Conservation (phyloP, 768 basidiomycete species). For the Dacryopinax spathularia region DNA sequence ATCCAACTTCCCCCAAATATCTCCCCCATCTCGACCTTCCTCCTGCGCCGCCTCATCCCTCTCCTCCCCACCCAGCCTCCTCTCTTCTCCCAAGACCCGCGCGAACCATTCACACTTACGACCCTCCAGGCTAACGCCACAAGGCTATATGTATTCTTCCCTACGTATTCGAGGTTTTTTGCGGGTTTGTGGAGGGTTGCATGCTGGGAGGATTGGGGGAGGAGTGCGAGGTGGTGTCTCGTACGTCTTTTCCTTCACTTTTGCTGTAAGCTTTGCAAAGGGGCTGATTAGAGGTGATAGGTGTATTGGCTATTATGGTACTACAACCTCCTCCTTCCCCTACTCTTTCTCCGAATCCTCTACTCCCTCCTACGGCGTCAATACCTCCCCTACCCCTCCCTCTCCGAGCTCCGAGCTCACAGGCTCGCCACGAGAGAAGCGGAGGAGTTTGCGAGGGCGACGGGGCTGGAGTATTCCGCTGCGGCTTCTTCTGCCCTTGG, state of each 20-base stretch:
- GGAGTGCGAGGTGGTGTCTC: slow-evolving; percentile 36
- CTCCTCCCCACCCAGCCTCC: slow-evolving; percentile 19
- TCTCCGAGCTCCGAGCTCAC: slow-evolving; percentile 39
- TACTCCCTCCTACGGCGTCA: slow-evolving; percentile 36
- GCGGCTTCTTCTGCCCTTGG: neutral
- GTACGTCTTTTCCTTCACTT: slow-evolving; percentile 27
- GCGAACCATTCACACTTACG: slow-evolving; percentile 37
- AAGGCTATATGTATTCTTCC: slow-evolving; percentile 42
- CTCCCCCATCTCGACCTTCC: slow-evolving; percentile 33
- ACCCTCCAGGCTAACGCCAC: slow-evolving; percentile 39
- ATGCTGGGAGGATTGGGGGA: slow-evolving; percentile 38
- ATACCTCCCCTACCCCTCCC: slow-evolving; percentile 40
- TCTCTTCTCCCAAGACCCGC: neutral
- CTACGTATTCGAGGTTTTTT: slow-evolving; percentile 36
- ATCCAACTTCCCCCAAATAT: slow-evolving; percentile 9
- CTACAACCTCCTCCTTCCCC: slow-evolving; percentile 40
- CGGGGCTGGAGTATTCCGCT: slow-evolving; percentile 11
- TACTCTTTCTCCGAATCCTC: slow-evolving; percentile 34
- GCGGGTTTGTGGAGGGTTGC: slow-evolving; percentile 31
- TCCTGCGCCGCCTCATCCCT: slow-evolving; percentile 31
- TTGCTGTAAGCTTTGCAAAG: neutral
- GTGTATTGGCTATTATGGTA: slow-evolving; percentile 53
- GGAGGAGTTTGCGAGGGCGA: slow-evolving; percentile 36
- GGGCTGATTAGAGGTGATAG: slow-evolving; percentile 24
- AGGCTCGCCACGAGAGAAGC: slow-evolving; percentile 37